These are phyloP conservation scores for Uronychia setigera DNA, from an alignment of 73 alveolate species.

Conservation along the genomic window DNA sequence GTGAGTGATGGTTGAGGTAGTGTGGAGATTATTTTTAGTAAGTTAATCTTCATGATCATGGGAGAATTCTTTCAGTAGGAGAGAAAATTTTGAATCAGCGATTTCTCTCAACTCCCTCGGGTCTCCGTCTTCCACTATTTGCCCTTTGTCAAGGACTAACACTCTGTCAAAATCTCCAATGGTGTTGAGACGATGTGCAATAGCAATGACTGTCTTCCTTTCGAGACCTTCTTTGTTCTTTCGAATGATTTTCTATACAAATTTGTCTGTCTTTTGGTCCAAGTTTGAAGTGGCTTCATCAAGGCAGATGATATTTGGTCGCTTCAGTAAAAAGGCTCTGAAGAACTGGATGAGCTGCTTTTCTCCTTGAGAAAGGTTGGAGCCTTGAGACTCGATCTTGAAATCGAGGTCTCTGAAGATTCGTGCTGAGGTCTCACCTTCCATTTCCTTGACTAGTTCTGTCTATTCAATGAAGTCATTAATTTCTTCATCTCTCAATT, in stretches of 20 bases:
- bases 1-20: too few species aligned
- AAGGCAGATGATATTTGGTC: not conserved
- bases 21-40: too few species aligned
- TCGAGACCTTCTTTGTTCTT: not conserved
- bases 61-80: too few species aligned
- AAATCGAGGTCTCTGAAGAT: constrained; percentile 4
- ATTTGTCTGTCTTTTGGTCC: not conserved
- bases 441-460: not conserved
- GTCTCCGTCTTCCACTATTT: constrained; percentile 69
- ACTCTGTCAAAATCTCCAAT: constrained; percentile 80
- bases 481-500: constrained; percentile 21
- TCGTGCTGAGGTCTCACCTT: constrained; percentile 28
- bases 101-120: constrained; percentile 34
- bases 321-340: not conserved
- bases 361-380: not conserved
- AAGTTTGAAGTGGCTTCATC: not conserved
- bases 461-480: not conserved
- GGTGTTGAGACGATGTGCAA: constrained; percentile 93
- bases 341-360: not conserved
- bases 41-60: too few species aligned
- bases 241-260: too few species aligned
- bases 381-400: not conserved
- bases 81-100: too few species aligned
- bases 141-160: constrained; percentile 79
- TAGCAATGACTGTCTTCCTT: not conserved